Evolutionary conservation across 2,329 filamentous ascomycete genomes (phyloP).

Genomic region (Nemania bipapillata): DNA sequence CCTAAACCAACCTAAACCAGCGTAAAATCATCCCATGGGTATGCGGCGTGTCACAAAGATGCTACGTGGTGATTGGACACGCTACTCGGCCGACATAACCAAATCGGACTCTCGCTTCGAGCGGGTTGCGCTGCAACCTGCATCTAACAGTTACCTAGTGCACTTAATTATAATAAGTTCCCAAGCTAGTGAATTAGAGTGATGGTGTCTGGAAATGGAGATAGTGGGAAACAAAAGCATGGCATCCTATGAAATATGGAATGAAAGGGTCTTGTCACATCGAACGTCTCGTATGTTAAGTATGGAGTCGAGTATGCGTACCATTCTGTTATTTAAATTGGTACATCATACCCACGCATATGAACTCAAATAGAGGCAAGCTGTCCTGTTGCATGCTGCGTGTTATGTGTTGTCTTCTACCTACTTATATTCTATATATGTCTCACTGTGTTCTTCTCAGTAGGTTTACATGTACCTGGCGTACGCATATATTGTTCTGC

Average conservation of each 20-base stretch:
- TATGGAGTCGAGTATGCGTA: not conserved
- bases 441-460: too few relatives aligned
- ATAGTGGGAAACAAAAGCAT: not conserved
- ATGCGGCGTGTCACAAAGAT: not conserved
- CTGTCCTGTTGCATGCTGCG: not conserved
- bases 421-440: too few relatives aligned
- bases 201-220: not conserved
- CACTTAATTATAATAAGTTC: not conserved
- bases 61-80: conserved; percentile 17
- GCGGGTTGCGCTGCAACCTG: conserved; percentile 17
- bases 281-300: conserved; percentile 2
- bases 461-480: too few relatives aligned
- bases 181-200: not conserved
- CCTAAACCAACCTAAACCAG: not conserved
- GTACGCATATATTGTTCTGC: too few relatives aligned
- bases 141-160: not conserved
- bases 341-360: not conserved
- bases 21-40: conserved; percentile 6
- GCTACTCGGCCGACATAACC: conserved; percentile 11
- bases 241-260: not conserved
- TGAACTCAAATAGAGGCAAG: not conserved
- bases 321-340: not conserved
- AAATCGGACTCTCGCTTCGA: conserved; percentile 16
- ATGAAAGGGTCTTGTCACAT: conserved; percentile 1
- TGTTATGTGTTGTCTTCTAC: too few relatives aligned